phyloP scores from a whole-genome alignment of 352 stramenopile genomes.

The Phytopythium vexans region DNA sequence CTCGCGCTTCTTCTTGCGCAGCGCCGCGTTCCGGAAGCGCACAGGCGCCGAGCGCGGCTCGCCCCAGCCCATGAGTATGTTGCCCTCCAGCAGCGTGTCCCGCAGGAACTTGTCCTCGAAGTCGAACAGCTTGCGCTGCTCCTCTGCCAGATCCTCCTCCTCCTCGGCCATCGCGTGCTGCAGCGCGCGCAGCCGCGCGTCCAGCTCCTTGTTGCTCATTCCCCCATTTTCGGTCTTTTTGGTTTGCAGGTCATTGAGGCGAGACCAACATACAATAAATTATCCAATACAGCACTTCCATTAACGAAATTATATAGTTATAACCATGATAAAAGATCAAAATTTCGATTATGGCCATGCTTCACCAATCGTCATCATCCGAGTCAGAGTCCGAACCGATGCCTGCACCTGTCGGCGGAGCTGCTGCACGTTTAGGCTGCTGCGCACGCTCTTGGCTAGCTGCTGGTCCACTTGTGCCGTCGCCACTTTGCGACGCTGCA shows the following conservation, averaged over 20 bases:
- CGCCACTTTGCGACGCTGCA: background rate
- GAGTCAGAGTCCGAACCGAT: too few relatives aligned
- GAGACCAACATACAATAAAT: too few relatives aligned
- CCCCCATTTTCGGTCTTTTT: background rate
- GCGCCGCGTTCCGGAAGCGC: slow-evolving; percentile 62
- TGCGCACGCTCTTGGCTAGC: background rate
- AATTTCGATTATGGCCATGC: too few relatives aligned
- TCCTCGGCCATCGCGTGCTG: slow-evolving; percentile 40
- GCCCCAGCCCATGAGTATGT: slow-evolving; percentile 69
- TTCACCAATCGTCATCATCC: too few relatives aligned
- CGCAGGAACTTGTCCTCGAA: slow-evolving; percentile 71
- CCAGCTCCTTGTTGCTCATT: slow-evolving; percentile 40
- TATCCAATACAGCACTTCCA: too few relatives aligned
- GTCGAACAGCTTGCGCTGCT: slow-evolving; percentile 72
- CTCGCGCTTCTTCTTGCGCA: slow-evolving; percentile 65
- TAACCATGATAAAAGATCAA: too few relatives aligned
- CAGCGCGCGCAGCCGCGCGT: slow-evolving; percentile 44
- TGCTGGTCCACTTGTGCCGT: background rate
- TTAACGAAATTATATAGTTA: too few relatives aligned
- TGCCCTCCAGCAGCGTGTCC: slow-evolving; percentile 67
- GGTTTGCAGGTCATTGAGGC: background rate
- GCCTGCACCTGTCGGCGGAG: too few relatives aligned
- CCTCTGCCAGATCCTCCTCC: slow-evolving; percentile 49
- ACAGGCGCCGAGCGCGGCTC: slow-evolving; percentile 58
- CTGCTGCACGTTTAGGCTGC: too few relatives aligned